These are phyloP conservation scores for Dorcoceras hygrometricum DNA, from an alignment of 257 asterid species.

Conservation along the genomic window DNA sequence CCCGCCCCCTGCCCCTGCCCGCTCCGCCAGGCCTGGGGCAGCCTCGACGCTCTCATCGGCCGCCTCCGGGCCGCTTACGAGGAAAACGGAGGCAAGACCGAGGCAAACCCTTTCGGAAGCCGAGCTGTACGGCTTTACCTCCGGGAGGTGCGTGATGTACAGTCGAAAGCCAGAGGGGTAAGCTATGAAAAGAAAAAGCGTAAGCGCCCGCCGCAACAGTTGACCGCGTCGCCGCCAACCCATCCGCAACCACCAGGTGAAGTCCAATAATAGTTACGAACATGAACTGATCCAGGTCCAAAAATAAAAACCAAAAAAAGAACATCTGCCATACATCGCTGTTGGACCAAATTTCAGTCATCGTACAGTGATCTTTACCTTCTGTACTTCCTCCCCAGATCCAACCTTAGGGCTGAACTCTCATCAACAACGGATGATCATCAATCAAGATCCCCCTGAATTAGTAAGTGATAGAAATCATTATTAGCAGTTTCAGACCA, in stretches of 20 bases:
- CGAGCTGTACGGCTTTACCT: slow-evolving; percentile 87
- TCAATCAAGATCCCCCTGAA: background rate
- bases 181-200: slow-evolving; percentile 94
- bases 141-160: slow-evolving; percentile 83
- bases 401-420: slow-evolving; percentile 30
- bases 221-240: slow-evolving; percentile 19
- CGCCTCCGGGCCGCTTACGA: slow-evolving; percentile 87
- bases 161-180: slow-evolving; percentile 85
- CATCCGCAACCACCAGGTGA: slow-evolving; percentile 39
- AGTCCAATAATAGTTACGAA: slow-evolving; percentile 14
- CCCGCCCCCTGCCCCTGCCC: slow-evolving; percentile 98
- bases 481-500: slow-evolving; percentile 20
- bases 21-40: slow-evolving; percentile 94
- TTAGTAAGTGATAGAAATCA: slow-evolving; percentile 21
- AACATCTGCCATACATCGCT: too few species aligned
- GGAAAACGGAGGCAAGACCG: slow-evolving; percentile 90
- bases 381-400: background rate
- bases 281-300: slow-evolving; percentile 18
- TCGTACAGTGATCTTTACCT: slow-evolving; percentile 4
- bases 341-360: slow-evolving; percentile 9
- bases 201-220: slow-evolving; percentile 48
- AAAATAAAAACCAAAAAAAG: background rate
- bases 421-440: background rate
- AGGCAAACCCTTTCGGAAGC: slow-evolving; percentile 82
- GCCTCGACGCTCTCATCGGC: slow-evolving; percentile 89